A percentile compares a stretch with the other conserved stretches of the same genome.
phyloP scores from a whole-genome alignment of 768 basidiomycete species.

The Lactarius hengduanensis region DNA sequence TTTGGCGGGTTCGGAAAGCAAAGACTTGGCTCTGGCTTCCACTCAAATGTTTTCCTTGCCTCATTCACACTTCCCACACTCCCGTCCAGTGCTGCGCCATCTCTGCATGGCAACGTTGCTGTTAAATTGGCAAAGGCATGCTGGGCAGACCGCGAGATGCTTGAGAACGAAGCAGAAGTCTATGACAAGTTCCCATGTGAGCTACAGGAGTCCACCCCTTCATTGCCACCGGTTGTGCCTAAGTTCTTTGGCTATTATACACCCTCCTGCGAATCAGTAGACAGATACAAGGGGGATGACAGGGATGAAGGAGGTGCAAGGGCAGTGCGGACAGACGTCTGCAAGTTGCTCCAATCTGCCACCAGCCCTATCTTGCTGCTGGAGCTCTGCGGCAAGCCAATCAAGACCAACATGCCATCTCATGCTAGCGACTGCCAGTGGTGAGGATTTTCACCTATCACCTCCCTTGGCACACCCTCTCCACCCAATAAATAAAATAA shows the following conservation, averaged over 20 bases:
- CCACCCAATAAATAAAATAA: not conserved
- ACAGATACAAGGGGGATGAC: not conserved
- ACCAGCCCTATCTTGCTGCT: conserved; percentile 46
- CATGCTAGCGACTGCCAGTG: conserved; percentile 6
- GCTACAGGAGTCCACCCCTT: conserved; percentile 45
- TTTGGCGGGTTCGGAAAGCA: conserved; percentile 37
- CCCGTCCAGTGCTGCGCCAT: conserved; percentile 26
- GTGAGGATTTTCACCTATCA: conserved; percentile 1
- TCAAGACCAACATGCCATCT: conserved; percentile 29
- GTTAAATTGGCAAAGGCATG: conserved; percentile 31
- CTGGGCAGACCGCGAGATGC: conserved; percentile 17
- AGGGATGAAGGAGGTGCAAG: not conserved
- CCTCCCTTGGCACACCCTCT: not conserved
- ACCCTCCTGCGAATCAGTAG: conserved; percentile 29
- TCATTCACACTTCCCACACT: conserved; percentile 49
- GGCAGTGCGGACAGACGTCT: not conserved
- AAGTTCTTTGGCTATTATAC: conserved; percentile 65
- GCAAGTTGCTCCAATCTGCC: not conserved
- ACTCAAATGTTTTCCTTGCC: conserved; percentile 51
- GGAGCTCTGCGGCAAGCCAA: conserved; percentile 46
- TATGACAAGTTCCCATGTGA: conserved; percentile 47
- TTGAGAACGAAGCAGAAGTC: conserved; percentile 42
- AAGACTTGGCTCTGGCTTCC: conserved; percentile 47
- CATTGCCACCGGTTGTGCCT: conserved; percentile 42
- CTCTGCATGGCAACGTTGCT: conserved; percentile 28